Base-by-base conservation (phyloP, 139 green algal genomes). In the Chlorella sp. region DNA sequence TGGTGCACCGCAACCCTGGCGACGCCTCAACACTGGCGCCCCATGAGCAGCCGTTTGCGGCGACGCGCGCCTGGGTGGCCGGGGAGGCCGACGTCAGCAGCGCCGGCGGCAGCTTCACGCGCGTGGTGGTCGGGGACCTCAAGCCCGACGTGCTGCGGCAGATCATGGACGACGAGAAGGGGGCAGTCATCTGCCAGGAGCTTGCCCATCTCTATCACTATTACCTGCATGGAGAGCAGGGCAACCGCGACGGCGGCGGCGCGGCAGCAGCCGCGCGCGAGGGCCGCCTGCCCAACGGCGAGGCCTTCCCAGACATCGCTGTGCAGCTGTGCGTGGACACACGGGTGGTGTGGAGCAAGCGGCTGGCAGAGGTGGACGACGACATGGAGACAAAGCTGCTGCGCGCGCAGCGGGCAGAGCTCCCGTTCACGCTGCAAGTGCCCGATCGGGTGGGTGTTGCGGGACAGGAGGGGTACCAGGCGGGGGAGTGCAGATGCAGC, bases 161-260 rank as follows among this genome's bases (percentile, higher is more conserved):
- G 76, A 78, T 93, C 36, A 73, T 75, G 29, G 82, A 85, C 17
- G 45, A 76, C 9, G 64, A 86, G 23, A 61, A 53, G 29, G 79
- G 69, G 35, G 35, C 41, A 23, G 43, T 73, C 36, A 68, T 88
- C 8, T 82, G 76, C 69, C 48, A 55, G 36, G 83, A 93, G 73
- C 85, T 96, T 53, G 91, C 88, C 23, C 91, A 96, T 76, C 69
- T 95, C 6, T 96, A 96, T 81, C 91, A 96, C 74, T 96, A 94
- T 78, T 96, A 96, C 85, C 71, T 96, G 58, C 90, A 95, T 43
- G 91, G 91, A 2, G 74, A 85, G 3, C 29, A 62, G 15, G 91
- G 90, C 45, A 94, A 91, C 65, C 33, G 68, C 38, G 8, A 14
- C 15, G 27, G 35, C 15, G 62, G 29, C 33, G 65, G 46, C 56